phyloP scores from a whole-genome alignment of 2,329 filamentous ascomycete species.

The Venturiaceae sp. region DNA sequence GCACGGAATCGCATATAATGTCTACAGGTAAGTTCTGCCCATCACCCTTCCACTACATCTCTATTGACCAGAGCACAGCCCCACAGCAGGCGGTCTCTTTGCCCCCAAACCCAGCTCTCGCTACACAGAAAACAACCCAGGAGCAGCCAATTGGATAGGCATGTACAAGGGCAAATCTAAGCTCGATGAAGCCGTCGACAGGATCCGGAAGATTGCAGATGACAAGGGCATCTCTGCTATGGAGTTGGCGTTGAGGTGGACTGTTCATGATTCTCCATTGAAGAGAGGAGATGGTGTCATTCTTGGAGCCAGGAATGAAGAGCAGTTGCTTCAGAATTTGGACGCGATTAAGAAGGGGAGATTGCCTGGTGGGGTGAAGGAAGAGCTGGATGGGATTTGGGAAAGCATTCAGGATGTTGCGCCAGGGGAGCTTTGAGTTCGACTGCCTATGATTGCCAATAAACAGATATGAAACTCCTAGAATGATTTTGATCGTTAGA shows the following conservation, averaged over 20 bases:
- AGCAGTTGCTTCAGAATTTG: slow-evolving; percentile 24
- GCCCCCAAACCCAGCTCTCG: slow-evolving; percentile 23
- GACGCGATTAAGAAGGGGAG: slow-evolving; percentile 18
- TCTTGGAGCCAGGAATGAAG: slow-evolving; percentile 24
- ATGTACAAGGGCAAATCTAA: background rate
- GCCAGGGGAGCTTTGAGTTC: slow-evolving; percentile 10
- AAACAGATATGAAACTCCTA: too few relatives aligned
- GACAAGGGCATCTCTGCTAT: slow-evolving; percentile 26
- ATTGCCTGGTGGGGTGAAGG: slow-evolving; percentile 18
- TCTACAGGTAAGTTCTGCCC: too few relatives aligned
- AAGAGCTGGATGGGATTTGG: slow-evolving; percentile 23
- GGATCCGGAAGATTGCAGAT: slow-evolving; percentile 20
- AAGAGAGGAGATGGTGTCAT: slow-evolving; percentile 29
- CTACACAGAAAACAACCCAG: background rate
- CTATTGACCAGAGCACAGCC: too few relatives aligned
- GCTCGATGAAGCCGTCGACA: background rate
- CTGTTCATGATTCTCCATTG: slow-evolving; percentile 27
- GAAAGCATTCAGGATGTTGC: slow-evolving; percentile 22
- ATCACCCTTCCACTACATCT: too few relatives aligned
- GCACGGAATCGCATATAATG: slow-evolving; percentile 33
- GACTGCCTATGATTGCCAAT: too few relatives aligned
- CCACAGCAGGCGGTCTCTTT: slow-evolving; percentile 22
- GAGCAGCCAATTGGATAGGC: background rate
- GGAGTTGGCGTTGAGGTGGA: slow-evolving; percentile 34
- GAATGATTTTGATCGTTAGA: too few relatives aligned